Evolutionary conservation across 192 early-diverging fungal species (phyloP).

Genomic region (Umbelopsis ramanniana): DNA sequence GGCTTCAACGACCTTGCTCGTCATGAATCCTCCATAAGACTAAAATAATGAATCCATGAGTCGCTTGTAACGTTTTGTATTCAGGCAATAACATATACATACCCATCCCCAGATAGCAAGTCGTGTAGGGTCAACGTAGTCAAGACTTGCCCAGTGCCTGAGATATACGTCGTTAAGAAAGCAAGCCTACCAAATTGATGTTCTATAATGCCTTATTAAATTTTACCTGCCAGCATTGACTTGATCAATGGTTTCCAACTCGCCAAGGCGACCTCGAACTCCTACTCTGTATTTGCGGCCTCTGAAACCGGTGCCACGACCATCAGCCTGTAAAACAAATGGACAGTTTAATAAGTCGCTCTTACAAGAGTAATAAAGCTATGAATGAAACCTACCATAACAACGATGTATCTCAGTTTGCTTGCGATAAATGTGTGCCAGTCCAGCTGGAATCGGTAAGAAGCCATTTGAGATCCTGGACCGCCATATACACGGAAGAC

Average conservation of each 20-base stretch:
- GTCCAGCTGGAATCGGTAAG: constrained; percentile 66
- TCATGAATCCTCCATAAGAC: constrained; percentile 93
- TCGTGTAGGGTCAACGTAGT: constrained; percentile 79
- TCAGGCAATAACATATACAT: constrained; percentile 4
- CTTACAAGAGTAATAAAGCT: constrained; percentile 15
- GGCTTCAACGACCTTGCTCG: constrained; percentile 83
- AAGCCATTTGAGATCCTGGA: constrained; percentile 84
- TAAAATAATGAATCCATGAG: constrained; percentile 21
- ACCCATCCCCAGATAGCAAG: constrained; percentile 97
- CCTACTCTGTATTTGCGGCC: constrained; percentile 80
- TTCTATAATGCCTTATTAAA: no score
- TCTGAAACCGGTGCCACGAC: constrained; percentile 86
- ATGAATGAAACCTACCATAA: constrained; percentile 49
- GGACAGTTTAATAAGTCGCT: constrained; percentile 19
- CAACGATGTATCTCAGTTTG: constrained; percentile 69
- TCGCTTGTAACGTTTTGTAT: not conserved
- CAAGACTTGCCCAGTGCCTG: constrained; percentile 57
- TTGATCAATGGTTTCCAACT: constrained; percentile 85
- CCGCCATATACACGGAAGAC: constrained; percentile 91
- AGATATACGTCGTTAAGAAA: not conserved
- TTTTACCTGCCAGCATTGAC: constrained; percentile 80
- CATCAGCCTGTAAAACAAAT: constrained; percentile 60
- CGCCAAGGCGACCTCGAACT: constrained; percentile 81
- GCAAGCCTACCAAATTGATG: not conserved
- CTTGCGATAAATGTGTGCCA: constrained; percentile 73